phyloP scores from a whole-genome alignment of 768 basidiomycete genomes.

The Leccinum arenicola region DNA sequence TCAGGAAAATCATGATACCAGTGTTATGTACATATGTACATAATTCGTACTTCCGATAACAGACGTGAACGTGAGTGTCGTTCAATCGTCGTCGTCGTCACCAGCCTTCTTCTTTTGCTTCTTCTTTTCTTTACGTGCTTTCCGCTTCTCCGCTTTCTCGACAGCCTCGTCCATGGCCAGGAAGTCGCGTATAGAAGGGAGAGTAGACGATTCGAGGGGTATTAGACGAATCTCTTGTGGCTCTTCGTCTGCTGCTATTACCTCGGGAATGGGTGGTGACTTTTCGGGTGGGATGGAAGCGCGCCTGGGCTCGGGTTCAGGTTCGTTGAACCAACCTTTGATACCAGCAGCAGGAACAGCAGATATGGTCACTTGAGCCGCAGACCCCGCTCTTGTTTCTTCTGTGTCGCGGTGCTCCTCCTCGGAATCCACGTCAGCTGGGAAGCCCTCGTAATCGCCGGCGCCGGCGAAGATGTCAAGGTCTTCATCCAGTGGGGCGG shows the following conservation, averaged over 20 bases:
- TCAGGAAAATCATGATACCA: conserved; percentile 3
- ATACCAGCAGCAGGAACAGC: conserved; percentile 1
- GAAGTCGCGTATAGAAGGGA: conserved; percentile 82
- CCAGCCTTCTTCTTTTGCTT: conserved; percentile 37
- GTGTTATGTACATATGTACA: neutral
- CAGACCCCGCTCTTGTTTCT: conserved; percentile 10
- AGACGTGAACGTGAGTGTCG: neutral
- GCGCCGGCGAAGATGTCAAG: conserved; percentile 87
- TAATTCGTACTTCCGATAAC: conserved; percentile 5
- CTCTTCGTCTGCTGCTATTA: conserved; percentile 25
- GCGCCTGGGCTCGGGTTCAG: conserved; percentile 28
- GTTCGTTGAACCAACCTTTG: conserved; percentile 48
- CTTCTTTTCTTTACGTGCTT: conserved; percentile 75
- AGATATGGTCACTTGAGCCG: conserved; percentile 9
- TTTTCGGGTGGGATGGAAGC: conserved; percentile 8
- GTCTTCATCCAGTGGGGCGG: conserved; percentile 45
- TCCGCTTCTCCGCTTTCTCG: conserved; percentile 62
- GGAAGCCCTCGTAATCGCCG: conserved; percentile 77
- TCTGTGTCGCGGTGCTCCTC: conserved; percentile 25
- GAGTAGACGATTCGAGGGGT: conserved; percentile 73
- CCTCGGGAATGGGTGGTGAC: conserved; percentile 13
- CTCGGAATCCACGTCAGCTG: conserved; percentile 52
- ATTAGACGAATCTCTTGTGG: conserved; percentile 54
- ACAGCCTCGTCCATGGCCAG: conserved; percentile 73
- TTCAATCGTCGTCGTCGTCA: conserved; percentile 32